These are phyloP conservation scores for Sequoia sempervirens DNA, from an alignment of 75 land plant genomes.

Conservation along the genomic window DNA sequence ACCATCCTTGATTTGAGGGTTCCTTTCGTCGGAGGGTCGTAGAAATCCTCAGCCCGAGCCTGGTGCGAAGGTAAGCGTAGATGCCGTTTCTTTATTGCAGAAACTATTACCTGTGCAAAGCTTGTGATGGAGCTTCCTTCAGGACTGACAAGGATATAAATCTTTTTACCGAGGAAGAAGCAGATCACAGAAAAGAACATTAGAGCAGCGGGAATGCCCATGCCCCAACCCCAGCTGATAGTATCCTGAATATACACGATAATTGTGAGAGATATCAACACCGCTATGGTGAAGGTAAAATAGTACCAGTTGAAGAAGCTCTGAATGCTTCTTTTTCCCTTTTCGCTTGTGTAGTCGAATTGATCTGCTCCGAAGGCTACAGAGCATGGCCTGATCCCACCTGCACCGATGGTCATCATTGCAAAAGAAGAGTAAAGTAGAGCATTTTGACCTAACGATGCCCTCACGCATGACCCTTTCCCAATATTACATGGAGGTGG, in stretches of 20 bases:
- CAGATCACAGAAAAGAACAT: conserved; percentile 33
- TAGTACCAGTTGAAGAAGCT: conserved; percentile 80
- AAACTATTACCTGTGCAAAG: conserved; percentile 44
- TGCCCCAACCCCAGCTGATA: conserved; percentile 56
- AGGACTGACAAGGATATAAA: conserved; percentile 46
- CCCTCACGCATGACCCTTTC: conserved; percentile 6
- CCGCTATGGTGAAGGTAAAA: conserved; percentile 36
- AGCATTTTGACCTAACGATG: conserved; percentile 28
- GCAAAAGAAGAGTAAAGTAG: conserved; percentile 29
- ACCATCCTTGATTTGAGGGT: conserved; percentile 18
- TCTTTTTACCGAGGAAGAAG: conserved; percentile 41
- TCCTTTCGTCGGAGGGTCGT: conserved; percentile 27
- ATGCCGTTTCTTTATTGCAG: conserved; percentile 47
- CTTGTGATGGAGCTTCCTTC: conserved; percentile 60
- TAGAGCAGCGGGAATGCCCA: conserved; percentile 44
- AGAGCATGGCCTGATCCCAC: conserved; percentile 8
- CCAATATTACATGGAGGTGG: conserved; percentile 30
- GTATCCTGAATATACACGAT: conserved; percentile 60
- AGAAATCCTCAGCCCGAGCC: conserved; percentile 12
- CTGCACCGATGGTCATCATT: conserved; percentile 46
- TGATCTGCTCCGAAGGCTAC: conserved; percentile 51
- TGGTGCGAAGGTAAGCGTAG: not conserved
- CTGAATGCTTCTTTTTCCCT: conserved; percentile 31
- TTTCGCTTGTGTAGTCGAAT: conserved; percentile 13
- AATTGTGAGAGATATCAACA: conserved; percentile 44